A percentile compares a stretch with the other conserved stretches of the same genome.
Evolutionary conservation across 208 protist genomes (phyloP).

Genomic region (Trypanosomatidae sp.): DNA sequence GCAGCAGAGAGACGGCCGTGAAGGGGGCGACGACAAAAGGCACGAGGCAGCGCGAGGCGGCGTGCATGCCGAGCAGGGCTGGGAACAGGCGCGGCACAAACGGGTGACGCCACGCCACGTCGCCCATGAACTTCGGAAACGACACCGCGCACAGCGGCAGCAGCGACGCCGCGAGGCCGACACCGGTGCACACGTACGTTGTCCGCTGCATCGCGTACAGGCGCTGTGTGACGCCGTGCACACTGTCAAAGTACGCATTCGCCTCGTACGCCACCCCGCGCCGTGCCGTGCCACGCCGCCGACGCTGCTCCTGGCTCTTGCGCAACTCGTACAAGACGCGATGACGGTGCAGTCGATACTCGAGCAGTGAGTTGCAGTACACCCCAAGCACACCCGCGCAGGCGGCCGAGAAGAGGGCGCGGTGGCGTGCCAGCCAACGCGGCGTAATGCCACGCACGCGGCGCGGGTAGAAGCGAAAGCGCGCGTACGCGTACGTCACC

Average conservation of each 20-base stretch:
- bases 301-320: conserved; percentile 55
- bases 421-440: conserved; percentile 63
- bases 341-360: conserved; percentile 68
- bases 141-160: conserved; percentile 55
- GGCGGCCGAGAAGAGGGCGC: conserved; percentile 56
- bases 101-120: conserved; percentile 73
- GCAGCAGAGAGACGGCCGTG: conserved; percentile 27
- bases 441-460: conserved; percentile 66
- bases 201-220: conserved; percentile 53
- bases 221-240: conserved; percentile 64
- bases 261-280: conserved; percentile 37
- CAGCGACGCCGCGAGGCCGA: conserved; percentile 37
- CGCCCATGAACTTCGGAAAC: conserved; percentile 82
- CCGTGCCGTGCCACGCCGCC: conserved; percentile 43
- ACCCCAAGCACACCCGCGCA: conserved; percentile 61
- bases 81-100: conserved; percentile 82
- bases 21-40: conserved; percentile 81
- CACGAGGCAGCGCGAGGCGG: conserved; percentile 65
- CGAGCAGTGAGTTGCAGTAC: conserved; percentile 43
- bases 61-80: conserved; percentile 57
- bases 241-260: conserved; percentile 65
- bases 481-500: conserved; percentile 63
- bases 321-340: conserved; percentile 68
- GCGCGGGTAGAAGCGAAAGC: conserved; percentile 64
- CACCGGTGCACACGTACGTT: conserved; percentile 32